Conservation (phyloP, 257 asterid species). For the Phtheirospermum japonicum region DNA sequence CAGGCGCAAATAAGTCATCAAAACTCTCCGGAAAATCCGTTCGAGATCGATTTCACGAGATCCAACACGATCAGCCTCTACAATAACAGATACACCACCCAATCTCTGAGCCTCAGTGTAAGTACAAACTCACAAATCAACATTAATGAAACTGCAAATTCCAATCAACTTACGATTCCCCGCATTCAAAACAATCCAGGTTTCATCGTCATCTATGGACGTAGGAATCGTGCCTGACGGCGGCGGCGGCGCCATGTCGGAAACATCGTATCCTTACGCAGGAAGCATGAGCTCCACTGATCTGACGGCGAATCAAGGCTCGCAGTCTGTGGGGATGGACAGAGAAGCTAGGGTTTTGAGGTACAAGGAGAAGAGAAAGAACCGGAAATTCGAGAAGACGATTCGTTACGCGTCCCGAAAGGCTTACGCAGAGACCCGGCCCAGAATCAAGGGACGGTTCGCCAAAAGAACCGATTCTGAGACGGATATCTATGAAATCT, state of each 20-base stretch:
- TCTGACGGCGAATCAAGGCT: constrained; percentile 38
- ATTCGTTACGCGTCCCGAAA: constrained; percentile 84
- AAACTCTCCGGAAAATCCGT: constrained; percentile 44
- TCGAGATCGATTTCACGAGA: constrained; percentile 63
- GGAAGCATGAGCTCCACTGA: constrained; percentile 21
- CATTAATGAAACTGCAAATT: not conserved
- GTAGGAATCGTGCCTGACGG: constrained; percentile 85
- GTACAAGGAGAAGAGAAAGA: constrained; percentile 84
- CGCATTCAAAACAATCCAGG: constrained; percentile 40
- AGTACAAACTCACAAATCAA: constrained; percentile 20
- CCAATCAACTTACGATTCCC: not conserved
- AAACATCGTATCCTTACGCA: constrained; percentile 48
- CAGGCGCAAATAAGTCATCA: constrained; percentile 35
- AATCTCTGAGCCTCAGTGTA: constrained; percentile 76
- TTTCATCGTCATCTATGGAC: constrained; percentile 80
- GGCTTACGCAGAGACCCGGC: constrained; percentile 87
- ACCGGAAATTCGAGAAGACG: constrained; percentile 76
- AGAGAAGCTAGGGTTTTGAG: constrained; percentile 77
- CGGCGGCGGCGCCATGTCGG: too few relatives aligned
- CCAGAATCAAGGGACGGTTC: constrained; percentile 85
- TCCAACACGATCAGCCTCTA: too few relatives aligned
- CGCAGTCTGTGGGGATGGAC: constrained; percentile 49
- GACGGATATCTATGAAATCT: too few relatives aligned
- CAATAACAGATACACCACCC: constrained; percentile 46
- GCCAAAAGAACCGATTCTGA: constrained; percentile 59